phyloP scores from a whole-genome alignment of 1,284 basidiomycete species.

The Abortiporus biennis region DNA sequence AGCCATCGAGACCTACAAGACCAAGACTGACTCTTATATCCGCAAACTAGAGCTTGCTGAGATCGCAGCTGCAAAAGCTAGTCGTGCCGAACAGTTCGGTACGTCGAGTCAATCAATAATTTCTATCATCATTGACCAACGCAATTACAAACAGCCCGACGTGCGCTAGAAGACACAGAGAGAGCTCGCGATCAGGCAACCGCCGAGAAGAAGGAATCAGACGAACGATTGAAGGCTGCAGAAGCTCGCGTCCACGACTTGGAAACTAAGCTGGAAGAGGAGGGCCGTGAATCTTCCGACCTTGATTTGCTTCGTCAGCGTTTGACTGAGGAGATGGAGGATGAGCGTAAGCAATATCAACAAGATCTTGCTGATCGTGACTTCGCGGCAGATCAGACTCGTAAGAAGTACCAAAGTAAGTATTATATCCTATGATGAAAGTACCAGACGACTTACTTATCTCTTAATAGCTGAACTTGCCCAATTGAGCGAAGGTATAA shows the following conservation, averaged over 20 bases:
- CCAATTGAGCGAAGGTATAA: conserved; percentile 69
- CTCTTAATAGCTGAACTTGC: conserved; percentile 55
- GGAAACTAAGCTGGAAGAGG: conserved; percentile 62
- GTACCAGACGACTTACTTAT: conserved; percentile 1
- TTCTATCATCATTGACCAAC: conserved; percentile 1
- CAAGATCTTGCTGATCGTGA: conserved; percentile 75
- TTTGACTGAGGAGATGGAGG: conserved; percentile 67
- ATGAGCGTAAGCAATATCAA: conserved; percentile 70
- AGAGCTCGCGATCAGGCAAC: conserved; percentile 47
- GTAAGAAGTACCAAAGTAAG: conserved; percentile 78
- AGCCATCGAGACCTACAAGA: conserved; percentile 59
- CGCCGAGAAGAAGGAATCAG: conserved; percentile 47
- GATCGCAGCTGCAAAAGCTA: conserved; percentile 58
- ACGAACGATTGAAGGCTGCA: conserved; percentile 44
- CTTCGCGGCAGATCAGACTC: conserved; percentile 70
- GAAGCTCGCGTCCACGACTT: conserved; percentile 57
- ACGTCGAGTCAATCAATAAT: conserved; percentile 12
- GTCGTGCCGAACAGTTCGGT: conserved; percentile 63
- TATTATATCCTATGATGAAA: not conserved
- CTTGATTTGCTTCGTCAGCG: conserved; percentile 57
- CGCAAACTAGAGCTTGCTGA: conserved; percentile 67
- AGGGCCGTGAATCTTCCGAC: conserved; percentile 63
- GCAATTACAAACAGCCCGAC: conserved; percentile 38
- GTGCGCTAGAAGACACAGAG: conserved; percentile 58
- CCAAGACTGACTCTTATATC: conserved; percentile 55